phyloP scores from a whole-genome alignment of 805 yeast species.

The Lachancea cidri region DNA sequence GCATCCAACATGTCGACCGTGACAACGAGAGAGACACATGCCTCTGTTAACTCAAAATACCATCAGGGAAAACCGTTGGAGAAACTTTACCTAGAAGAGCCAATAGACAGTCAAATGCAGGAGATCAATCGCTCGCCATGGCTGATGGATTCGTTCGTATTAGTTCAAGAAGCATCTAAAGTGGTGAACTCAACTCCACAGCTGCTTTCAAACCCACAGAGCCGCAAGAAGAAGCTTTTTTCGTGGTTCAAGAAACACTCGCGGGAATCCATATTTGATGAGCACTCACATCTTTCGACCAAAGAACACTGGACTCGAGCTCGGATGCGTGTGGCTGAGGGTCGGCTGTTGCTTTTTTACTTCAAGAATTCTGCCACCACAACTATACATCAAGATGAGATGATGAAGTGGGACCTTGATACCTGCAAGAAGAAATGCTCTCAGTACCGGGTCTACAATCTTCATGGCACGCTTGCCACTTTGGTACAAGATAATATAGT shows the following conservation, averaged over 20 bases:
- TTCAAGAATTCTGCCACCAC: constrained; percentile 5
- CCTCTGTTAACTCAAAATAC: constrained; percentile 24
- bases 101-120: constrained; percentile 18
- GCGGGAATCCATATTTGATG: constrained; percentile 12
- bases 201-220: neutral
- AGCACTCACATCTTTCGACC: constrained; percentile 21
- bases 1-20: constrained; percentile 8
- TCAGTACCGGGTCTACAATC: constrained; percentile 19
- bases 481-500: constrained; percentile 28
- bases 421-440: constrained; percentile 11
- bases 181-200: constrained; percentile 6
- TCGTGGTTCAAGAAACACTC: constrained; percentile 21
- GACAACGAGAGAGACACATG: constrained; percentile 11
- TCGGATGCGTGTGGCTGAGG: constrained; percentile 22
- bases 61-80: constrained; percentile 23
- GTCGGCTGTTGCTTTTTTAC: constrained; percentile 24
- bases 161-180: constrained; percentile 5
- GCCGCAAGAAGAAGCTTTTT: constrained; percentile 11
- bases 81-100: constrained; percentile 21
- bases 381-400: neutral
- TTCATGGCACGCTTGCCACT: constrained; percentile 26
- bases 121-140: constrained; percentile 18
- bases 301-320: constrained; percentile 19
- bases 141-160: constrained; percentile 22
- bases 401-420: constrained; percentile 8